phyloP scores from a whole-genome alignment of 192 early-diverging fungal genomes.

The Thoreauomyces humboldtii region DNA sequence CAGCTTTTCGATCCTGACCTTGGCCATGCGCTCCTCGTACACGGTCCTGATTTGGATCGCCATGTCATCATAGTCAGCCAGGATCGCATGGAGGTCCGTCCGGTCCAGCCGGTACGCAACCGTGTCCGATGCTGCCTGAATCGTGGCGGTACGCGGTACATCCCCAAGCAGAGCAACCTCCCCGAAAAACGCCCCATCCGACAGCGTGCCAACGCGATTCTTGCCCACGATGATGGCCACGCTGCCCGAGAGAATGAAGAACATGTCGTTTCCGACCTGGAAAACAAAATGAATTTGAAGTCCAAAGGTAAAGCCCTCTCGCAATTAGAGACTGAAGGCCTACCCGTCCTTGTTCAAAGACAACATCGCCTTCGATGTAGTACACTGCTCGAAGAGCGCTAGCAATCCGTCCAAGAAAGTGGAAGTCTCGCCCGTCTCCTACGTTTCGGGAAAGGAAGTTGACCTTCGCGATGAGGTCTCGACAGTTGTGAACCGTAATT shows the following conservation, averaged over 20 bases:
- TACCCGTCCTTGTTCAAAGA: constrained; percentile 49
- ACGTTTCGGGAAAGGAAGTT: constrained; percentile 44
- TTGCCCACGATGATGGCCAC: constrained; percentile 45
- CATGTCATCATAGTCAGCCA: constrained; percentile 43
- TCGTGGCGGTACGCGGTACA: constrained; percentile 44
- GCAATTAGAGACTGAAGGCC: too few relatives aligned
- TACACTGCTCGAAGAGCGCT: constrained; percentile 36
- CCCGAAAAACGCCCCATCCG: constrained; percentile 28
- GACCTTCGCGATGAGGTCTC: constrained; percentile 45
- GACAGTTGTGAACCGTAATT: constrained; percentile 50
- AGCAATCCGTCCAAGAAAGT: constrained; percentile 44
- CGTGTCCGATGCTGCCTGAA: constrained; percentile 29
- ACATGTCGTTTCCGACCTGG: constrained; percentile 53
- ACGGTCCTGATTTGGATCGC: constrained; percentile 33
- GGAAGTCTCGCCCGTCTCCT: constrained; percentile 41
- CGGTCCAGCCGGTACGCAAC: constrained; percentile 38
- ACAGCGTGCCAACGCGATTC: constrained; percentile 26
- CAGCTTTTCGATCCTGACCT: constrained; percentile 43
- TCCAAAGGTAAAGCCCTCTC: too few relatives aligned
- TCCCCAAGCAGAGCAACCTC: constrained; percentile 47
- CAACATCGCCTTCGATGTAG: constrained; percentile 44
- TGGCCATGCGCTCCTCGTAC: constrained; percentile 46
- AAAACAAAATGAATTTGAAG: not conserved
- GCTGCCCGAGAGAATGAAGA: constrained; percentile 47
- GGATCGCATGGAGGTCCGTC: constrained; percentile 33